Base-by-base conservation (phyloP, 2,329 filamentous ascomycete genomes). In the Boeremia exigua region DNA sequence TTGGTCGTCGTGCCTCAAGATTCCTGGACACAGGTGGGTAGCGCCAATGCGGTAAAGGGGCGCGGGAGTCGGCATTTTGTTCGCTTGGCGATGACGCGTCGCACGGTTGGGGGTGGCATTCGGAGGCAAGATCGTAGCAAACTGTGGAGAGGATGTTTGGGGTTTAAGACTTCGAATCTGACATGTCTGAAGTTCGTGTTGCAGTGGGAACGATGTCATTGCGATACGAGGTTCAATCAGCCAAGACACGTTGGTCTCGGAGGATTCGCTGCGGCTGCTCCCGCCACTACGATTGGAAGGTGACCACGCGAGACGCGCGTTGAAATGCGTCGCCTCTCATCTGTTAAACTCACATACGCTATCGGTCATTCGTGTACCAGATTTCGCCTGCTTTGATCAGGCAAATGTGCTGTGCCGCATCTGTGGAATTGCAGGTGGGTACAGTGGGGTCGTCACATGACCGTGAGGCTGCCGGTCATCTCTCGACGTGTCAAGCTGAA, bases 81-180 rank as follows among this genome's bases (percentile, higher is more conserved):
- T 15, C 30, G 32, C 63, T 65, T 65, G 63, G 63, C 63, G 58
- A 60, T 64, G 63, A 64, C 61, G 63, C 61, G 63, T 59, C 47
- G 47, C 44, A 50, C 55, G 4, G 34, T 49, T 60, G 38, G 51
- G 43, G 44, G 38, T 42, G 30, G 38, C 10, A 10, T 27, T 50
- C 43, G 50, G 50, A 47, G 43, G 53, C 27, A 17, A 17, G 15
- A 17, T 33, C 38, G 53, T 42, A 43, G 46, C 47, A 50, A 36
- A 43, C 8, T 43, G 43, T 56, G 47, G 53, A 10, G 48, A 33
- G 36, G 1, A 2, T 46, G 39, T 49, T 38, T 45, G 46, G 46
- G 46, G 15, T 45, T 47, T 45, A 12, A 29, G 1, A 34, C 33
- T 45, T 28, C 15, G 12, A 28, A 14, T 32, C 4, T n/a, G 5